A percentile compares a stretch with the other conserved stretches of the same genome.
phyloP scores from a whole-genome alignment of 176 grass and related monocot genomes.

The Carex pumila region DNA sequence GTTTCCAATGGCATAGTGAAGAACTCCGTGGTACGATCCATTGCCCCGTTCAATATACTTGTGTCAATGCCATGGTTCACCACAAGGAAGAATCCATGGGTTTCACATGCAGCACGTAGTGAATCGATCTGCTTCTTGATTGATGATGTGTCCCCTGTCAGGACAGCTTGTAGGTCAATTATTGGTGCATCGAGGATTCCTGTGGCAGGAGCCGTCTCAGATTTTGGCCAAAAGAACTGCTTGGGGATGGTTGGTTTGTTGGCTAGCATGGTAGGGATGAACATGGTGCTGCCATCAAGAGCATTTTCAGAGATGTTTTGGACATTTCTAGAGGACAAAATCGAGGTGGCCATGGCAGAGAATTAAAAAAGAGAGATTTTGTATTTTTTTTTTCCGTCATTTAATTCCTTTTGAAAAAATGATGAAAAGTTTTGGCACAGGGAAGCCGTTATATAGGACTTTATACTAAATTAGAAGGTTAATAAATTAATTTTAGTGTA shows the following conservation, averaged over 20 bases:
- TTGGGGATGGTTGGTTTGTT: conserved; percentile 31
- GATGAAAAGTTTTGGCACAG: background rate
- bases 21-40: conserved; percentile 36
- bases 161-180: conserved; percentile 40
- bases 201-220: conserved; percentile 15
- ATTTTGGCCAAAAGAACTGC: conserved; percentile 47
- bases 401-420: background rate
- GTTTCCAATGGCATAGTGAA: conserved; percentile 43
- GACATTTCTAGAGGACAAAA: background rate
- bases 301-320: background rate
- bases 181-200: conserved; percentile 41
- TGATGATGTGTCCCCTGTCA: conserved; percentile 1
- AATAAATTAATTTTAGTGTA: no score
- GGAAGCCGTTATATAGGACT: background rate
- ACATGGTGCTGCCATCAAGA: background rate
- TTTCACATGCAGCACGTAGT: conserved; percentile 34
- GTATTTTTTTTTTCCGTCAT: background rate
- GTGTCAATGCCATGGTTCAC: conserved; percentile 46
- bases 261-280: conserved; percentile 3
- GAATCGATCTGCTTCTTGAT: conserved; percentile 16
- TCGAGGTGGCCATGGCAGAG: background rate
- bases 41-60: conserved; percentile 25
- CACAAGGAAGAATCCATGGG: conserved; percentile 71
- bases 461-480: no score
- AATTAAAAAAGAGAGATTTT: no score